Conservation (phyloP, 345 rosid genomes). For the Hypericum perforatum region DNA sequence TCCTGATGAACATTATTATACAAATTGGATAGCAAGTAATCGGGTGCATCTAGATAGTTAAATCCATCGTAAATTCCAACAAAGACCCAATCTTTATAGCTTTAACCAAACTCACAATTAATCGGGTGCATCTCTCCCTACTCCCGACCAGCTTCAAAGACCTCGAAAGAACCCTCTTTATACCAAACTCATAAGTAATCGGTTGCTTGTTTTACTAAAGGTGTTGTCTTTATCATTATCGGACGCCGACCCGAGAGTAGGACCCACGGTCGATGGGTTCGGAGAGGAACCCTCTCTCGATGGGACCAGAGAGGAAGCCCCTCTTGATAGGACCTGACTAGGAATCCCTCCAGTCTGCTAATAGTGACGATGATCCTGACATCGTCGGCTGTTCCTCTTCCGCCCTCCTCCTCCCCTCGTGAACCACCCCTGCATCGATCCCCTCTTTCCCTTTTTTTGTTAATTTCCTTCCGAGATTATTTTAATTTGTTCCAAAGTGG, state of each 20-base stretch:
- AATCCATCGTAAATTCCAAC: conserved; percentile 97
- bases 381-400: too few relatives aligned
- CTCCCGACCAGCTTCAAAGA: background rate
- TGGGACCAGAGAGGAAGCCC: background rate
- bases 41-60: conserved; percentile 98
- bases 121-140: background rate
- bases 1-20: conserved; percentile 83
- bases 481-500: too few relatives aligned
- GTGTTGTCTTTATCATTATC: background rate
- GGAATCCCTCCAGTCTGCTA: too few relatives aligned
- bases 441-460: too few relatives aligned
- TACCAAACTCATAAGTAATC: background rate
- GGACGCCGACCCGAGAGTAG: background rate
- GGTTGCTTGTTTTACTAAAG: background rate
- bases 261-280: too few relatives aligned
- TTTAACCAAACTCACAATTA: background rate
- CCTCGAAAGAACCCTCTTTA: conserved; percentile 2
- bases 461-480: too few relatives aligned
- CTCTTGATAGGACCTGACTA: background rate
- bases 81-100: conserved; percentile 86
- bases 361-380: too few relatives aligned
- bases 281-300: conserved; percentile 6
- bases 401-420: too few relatives aligned
- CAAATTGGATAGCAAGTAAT: conserved; percentile 78
- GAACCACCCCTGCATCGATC: too few relatives aligned